A percentile compares a stretch with the other conserved stretches of the same genome.
These are phyloP conservation scores for Xylariaceae sp. DNA, from an alignment of 2,329 filamentous ascomycete species.

Conservation along the genomic window DNA sequence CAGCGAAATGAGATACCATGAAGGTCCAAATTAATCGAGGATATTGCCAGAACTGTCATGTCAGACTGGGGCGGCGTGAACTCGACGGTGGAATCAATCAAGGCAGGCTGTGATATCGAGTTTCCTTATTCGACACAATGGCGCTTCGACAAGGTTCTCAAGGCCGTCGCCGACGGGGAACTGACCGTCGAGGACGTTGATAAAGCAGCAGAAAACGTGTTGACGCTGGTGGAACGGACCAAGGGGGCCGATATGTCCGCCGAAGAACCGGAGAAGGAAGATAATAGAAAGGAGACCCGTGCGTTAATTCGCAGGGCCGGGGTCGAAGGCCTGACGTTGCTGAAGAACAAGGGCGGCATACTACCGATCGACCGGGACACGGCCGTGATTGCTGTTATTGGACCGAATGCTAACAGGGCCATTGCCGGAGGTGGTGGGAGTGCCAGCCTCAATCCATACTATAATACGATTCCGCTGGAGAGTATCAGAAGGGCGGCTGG, in stretches of 20 bases:
- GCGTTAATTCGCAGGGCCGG: conserved; percentile 56
- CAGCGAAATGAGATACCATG: neutral
- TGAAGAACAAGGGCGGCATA: conserved; percentile 58
- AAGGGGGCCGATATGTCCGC: conserved; percentile 54
- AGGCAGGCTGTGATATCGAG: conserved; percentile 53
- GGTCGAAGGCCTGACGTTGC: conserved; percentile 55
- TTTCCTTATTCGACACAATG: conserved; percentile 53
- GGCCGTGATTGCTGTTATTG: conserved; percentile 59
- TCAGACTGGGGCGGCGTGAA: conserved; percentile 57
- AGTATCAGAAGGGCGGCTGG: conserved; percentile 53
- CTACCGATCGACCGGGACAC: conserved; percentile 52
- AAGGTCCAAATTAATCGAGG: conserved; percentile 18
- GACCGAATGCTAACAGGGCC: conserved; percentile 61
- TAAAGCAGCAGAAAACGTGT: conserved; percentile 53
- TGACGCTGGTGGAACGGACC: conserved; percentile 56
- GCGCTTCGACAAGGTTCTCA: conserved; percentile 52
- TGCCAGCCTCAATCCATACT: conserved; percentile 64
- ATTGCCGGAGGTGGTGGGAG: conserved; percentile 65
- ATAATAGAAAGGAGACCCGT: conserved; percentile 53
- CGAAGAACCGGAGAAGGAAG: conserved; percentile 53
- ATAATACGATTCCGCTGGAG: conserved; percentile 59
- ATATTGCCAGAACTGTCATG: conserved; percentile 43
- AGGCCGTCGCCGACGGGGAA: conserved; percentile 45
- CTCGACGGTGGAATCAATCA: conserved; percentile 50
- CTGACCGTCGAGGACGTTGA: conserved; percentile 48